Conservation (phyloP, 179 eudicot genomes). For the Camellia oleifera region DNA sequence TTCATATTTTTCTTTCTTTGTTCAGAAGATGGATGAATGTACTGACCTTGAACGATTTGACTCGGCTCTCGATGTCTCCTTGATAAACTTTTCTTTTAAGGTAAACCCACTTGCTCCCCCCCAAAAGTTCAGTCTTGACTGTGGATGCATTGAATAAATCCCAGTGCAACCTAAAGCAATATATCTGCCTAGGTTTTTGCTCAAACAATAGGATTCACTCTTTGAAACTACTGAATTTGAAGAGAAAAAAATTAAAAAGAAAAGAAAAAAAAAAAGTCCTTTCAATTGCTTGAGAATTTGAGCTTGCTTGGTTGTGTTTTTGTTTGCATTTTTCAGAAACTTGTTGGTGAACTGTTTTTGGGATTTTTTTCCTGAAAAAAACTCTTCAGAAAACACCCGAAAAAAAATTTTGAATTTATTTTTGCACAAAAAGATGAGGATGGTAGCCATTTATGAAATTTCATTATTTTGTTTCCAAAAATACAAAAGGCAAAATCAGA, state of each 20-base stretch:
- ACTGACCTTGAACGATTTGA: constrained; percentile 50
- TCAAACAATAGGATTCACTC: not conserved
- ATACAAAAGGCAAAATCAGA: no score
- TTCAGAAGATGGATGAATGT: constrained; percentile 52
- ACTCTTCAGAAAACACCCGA: no score
- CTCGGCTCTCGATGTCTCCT: constrained; percentile 50
- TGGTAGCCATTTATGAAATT: no score
- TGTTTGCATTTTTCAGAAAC: no score
- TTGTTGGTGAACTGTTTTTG: no score
- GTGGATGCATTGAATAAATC: constrained; percentile 1
- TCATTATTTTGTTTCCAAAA: no score
- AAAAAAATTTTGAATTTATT: no score
- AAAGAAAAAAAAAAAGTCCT: not conserved
- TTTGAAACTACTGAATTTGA: not conserved
- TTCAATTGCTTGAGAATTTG: not conserved
- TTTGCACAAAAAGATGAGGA: no score
- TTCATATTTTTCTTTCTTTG: constrained; percentile 17
- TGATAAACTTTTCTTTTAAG: constrained; percentile 70
- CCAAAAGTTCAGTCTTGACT: not conserved
- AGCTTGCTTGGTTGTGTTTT: no score
- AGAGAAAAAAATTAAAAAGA: not conserved
- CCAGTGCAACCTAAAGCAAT: not conserved
- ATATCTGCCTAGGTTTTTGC: not conserved
- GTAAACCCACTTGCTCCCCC: constrained; percentile 22
- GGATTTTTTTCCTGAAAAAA: no score